Evolutionary conservation across 352 stramenopile species (phyloP), one percentile per base, ranked within the genome.

Genomic region (Pythium pyrilobum): DNA sequence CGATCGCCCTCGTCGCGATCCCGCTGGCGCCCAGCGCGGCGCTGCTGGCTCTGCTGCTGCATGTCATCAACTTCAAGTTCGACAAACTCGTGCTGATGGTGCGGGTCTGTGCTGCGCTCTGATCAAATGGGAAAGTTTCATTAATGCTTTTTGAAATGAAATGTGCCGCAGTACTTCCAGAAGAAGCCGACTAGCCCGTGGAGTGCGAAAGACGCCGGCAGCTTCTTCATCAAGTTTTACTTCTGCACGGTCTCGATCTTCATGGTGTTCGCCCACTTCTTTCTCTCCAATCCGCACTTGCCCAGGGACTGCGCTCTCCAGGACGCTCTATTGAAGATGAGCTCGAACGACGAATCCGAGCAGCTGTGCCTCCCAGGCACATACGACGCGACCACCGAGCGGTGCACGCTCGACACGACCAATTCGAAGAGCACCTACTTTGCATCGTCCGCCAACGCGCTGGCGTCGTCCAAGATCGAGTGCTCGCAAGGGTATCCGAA

Each of bases 221-320:
- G 64, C 56, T 94, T 92, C 41, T 94, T 94, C 65, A 85, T 94
- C 65, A 94, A 94, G 64, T 88, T 92, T 43, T 94, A 87, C 68
- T 86, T 87, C 48, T 81, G 74, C 42, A 87, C 81, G 0, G 67
- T 89, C 16, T 33, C 70, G 25, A 75, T 92, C 46, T 88, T 81
- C 37, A 53, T 90, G 28, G 31, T 21, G 0, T 84, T 83, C 56
- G 73, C 74, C 6, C 78, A 86, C 24, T 90, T 74, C 44, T 75
- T 90, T 25, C 55, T 92, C 24, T 52, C 65, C 6, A 81, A 76
- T 44, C 43, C 38, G 5, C 56, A 54, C 16, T 50, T 89, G 2
- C 72, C 82, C 4, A 92, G 90, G 57, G 25, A 60, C 12, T 90
- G 82, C 39, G 45, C 50, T 0, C 52, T 89, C 0, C 82, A 92